Percentiles rank a stretch among this genome's conserved stretches.
Evolutionary conservation across 1,284 basidiomycete genomes (phyloP).

Genomic region (Hemileia vastatrix): DNA sequence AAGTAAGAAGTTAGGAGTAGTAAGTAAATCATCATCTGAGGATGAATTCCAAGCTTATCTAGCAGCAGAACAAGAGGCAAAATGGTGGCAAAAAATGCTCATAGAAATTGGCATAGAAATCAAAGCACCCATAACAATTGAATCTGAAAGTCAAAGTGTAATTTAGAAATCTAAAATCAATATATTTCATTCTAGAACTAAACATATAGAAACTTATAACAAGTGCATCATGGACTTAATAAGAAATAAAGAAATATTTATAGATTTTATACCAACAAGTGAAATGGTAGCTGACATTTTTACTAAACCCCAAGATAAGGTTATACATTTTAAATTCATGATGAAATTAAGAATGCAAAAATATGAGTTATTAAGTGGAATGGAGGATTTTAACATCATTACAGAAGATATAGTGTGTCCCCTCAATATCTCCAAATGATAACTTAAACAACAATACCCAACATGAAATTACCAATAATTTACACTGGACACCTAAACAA

Average conservation of each 20-base stretch:
- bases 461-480: too few relatives aligned
- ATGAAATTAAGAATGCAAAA: constrained; percentile 5
- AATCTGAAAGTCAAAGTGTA: constrained; percentile 7
- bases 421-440: too few relatives aligned
- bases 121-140: neutral
- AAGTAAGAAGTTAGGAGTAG: constrained; percentile 7
- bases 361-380: too few relatives aligned
- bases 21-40: constrained; percentile 11
- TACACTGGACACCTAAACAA: too few relatives aligned
- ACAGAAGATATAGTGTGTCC: too few relatives aligned
- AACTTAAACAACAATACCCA: too few relatives aligned
- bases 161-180: constrained; percentile 8
- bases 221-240: constrained; percentile 11
- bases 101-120: neutral
- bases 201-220: constrained; percentile 9
- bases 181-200: constrained; percentile 14
- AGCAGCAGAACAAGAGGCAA: constrained; percentile 7
- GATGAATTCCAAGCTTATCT: constrained; percentile 5
- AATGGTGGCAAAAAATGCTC: neutral
- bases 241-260: constrained; percentile 11
- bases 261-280: constrained; percentile 6
- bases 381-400: too few relatives aligned
- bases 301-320: constrained; percentile 14
- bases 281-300: constrained; percentile 13
- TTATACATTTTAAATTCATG: constrained; percentile 11